These are phyloP conservation scores for Rhododendron simsii DNA, from an alignment of 148 eudicot genomes.

Conservation along the genomic window DNA sequence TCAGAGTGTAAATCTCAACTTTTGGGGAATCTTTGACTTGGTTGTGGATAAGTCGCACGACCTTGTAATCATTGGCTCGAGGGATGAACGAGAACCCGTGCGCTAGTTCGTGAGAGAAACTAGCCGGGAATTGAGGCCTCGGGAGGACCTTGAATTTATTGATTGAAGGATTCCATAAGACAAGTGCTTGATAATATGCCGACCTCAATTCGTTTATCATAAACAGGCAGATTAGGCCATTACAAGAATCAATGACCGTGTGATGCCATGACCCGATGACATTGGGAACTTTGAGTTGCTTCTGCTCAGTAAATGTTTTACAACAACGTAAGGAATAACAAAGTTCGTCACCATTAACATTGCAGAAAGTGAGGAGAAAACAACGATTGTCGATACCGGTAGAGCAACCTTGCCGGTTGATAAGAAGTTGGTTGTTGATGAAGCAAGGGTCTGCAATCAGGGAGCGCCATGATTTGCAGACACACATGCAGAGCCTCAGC, in stretches of 20 bases:
- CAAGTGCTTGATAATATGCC: not conserved
- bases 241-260: not conserved
- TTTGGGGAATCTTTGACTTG: no score
- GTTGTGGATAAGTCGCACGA: no score
- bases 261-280: not conserved
- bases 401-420: not conserved
- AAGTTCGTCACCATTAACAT: not conserved
- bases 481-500: not conserved
- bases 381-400: not conserved
- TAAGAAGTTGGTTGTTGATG: not conserved
- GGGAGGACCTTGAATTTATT: not conserved
- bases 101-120: no score
- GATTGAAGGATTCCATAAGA: not conserved
- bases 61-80: no score
- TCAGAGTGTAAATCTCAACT: no score
- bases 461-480: not conserved
- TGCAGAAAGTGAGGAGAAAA: not conserved
- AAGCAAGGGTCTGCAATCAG: not conserved
- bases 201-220: not conserved
- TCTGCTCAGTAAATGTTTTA: not conserved
- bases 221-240: not conserved
- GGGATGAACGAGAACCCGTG: no score
- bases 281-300: not conserved
- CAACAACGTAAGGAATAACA: not conserved
- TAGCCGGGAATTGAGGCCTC: no score